A percentile compares a stretch with the other conserved stretches of the same genome.
Conservation (phyloP, 2,329 filamentous ascomycete species). For the Ambrosiella beaveri region DNA sequence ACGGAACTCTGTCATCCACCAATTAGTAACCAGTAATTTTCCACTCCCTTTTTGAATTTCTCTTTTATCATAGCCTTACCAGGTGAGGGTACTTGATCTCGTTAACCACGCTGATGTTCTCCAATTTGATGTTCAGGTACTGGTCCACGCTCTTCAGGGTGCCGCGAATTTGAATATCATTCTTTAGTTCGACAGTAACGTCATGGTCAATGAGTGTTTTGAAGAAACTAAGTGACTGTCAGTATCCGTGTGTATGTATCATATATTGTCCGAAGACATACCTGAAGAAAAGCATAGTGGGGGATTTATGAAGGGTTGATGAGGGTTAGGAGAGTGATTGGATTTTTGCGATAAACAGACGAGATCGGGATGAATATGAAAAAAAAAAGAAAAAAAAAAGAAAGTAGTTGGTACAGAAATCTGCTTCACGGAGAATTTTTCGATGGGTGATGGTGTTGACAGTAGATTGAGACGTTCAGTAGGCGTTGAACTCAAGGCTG, state of each 20-base stretch:
- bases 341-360: background rate
- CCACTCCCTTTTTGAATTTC: background rate
- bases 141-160: slow-evolving; percentile 95
- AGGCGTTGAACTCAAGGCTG: background rate
- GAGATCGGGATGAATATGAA: too few species aligned
- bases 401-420: too few species aligned
- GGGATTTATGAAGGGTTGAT: slow-evolving; percentile 3
- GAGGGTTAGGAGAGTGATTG: background rate
- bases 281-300: slow-evolving; percentile 30
- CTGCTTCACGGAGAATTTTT: background rate
- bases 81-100: slow-evolving; percentile 91
- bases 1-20: slow-evolving; percentile 44
- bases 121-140: slow-evolving; percentile 97
- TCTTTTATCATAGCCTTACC: slow-evolving; percentile 27
- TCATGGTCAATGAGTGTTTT: slow-evolving; percentile 95
- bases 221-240: slow-evolving; percentile 54
- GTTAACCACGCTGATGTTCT: slow-evolving; percentile 83
- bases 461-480: background rate
- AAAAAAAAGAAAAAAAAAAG: too few species aligned
- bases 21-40: background rate
- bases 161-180: slow-evolving; percentile 92
- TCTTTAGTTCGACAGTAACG: slow-evolving; percentile 97
- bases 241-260: background rate
- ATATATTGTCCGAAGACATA: slow-evolving; percentile 13
- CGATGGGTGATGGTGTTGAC: background rate